Base-by-base conservation (phyloP, 805 yeast genomes). In the Starmera dryadoides region DNA sequence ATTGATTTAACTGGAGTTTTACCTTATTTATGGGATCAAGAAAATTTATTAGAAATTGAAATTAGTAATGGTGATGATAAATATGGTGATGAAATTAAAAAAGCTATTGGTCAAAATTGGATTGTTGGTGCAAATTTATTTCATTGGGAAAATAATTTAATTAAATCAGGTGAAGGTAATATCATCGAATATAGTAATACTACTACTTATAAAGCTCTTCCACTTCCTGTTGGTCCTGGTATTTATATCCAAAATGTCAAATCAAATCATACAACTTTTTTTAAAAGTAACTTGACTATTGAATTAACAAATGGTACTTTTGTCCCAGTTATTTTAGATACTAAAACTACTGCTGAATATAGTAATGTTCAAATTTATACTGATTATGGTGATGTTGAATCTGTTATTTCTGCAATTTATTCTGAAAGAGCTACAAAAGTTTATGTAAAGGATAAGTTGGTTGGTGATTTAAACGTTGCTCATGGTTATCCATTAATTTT, bases 1-100 rank as follows among this genome's bases (percentile, higher is more conserved):
- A 55, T 87, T 34, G 95, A 87, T 46, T 50, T 87, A 35, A 74
- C 91, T 10, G 77, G 84, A 1, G 68, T 79, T 44, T 60, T 86
- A 42, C 93, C 95, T 3, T 55, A 63, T n/a, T 56, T 86, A 23
- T 83, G 89, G 88, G 56, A 56, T 17, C 43, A 59, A n/a, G 60
- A 64, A 14, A 52, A 61, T 26, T 58, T 58, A n/a, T 36, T 72
- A 5, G 65, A 63, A 36, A 60, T 85, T 35, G 75, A 70, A 45
- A 61, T 84, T 15, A 35, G 33, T 4, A 36, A 44, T 21, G 32
- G 35, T 40, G 74, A 69, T 17, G 46, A 41, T 16, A 30, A 30
- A 17, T 12, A 16, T 4, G n/a, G 10, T 11, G 17, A 15, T 11
- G 9, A 15, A 21, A 42, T 40, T 22, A 36, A 31, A 2, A 42